Base-by-base conservation (phyloP, 2,329 filamentous ascomycete genomes). In the Elsinoe necatrix region DNA sequence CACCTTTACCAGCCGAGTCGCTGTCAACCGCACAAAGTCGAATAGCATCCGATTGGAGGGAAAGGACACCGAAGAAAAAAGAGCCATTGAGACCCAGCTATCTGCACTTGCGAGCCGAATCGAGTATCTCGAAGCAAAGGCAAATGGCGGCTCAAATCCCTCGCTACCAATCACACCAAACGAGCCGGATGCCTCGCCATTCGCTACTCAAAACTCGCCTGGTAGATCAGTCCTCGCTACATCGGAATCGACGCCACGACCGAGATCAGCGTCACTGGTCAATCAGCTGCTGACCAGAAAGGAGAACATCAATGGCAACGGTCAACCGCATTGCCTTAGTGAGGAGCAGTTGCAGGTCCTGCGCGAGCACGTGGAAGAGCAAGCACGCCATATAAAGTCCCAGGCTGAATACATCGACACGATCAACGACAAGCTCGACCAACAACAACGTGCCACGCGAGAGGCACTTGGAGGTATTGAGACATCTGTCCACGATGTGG, bases 281-380 rank as follows among this genome's bases (percentile, higher is more conserved):
- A 75, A 72, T 66, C 76, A 78, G 70, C 73, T 77, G 71, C 71
- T 80, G 59, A 74, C 78, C 41, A 77, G 80, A 58, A 78, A 76
- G 65, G 75, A 81, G 61, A 71, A 77, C 55, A 67, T 69, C 59
- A 72, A 70, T 58, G 73, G 73, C 58, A 71, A 73, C 47, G 67
- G 71, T 62, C 64, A 73, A 64, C 67, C 71, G 23, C 71, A 69
- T 66, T 81, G 75, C 66, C 80, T 88, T 66, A 88, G 84, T 64
- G 86, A 90, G 68, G 86, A 92, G 73, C 87, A 92, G 69, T 85
- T 95, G 64, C 84, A 86, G 71, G 87, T 88, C 62, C 79, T 96
- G 63, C 86, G 87, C 65, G 90, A 95, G 65, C 89, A 95, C 72
- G 86, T 97, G 61, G 88, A 95, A 68, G 89, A 91, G 69, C 90